These are phyloP conservation scores for Tylopilus rubrobrunneus DNA, from an alignment of 768 basidiomycete species.

Conservation along the genomic window DNA sequence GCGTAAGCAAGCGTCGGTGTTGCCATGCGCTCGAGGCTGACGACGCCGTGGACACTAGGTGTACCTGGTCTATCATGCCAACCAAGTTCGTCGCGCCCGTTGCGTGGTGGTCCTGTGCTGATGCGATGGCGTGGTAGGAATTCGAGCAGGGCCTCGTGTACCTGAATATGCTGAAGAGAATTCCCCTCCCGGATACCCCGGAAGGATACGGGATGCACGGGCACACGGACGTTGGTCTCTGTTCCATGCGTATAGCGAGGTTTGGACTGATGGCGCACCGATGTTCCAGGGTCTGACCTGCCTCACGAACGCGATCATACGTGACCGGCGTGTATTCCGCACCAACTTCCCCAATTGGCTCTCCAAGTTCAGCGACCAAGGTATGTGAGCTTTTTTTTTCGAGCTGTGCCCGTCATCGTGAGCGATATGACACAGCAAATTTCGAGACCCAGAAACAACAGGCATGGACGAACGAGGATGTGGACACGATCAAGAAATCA, in stretches of 20 bases:
- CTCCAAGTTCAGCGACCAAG: neutral
- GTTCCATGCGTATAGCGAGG: neutral
- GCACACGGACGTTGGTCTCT: neutral
- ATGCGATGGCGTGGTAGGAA: neutral
- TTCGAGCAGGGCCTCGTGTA: neutral
- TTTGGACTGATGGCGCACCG: neutral
- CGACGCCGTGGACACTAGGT: neutral
- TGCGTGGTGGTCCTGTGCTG: neutral
- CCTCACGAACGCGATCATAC: neutral
- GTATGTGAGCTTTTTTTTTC: neutral
- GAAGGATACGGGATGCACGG: neutral
- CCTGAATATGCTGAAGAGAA: neutral
- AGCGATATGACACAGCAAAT: neutral
- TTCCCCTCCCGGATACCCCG: neutral
- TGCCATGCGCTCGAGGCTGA: neutral
- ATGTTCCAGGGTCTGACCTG: neutral
- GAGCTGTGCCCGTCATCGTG: neutral
- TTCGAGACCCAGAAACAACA: neutral
- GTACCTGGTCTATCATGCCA: neutral
- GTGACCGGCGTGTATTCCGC: constrained; percentile 1
- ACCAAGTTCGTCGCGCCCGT: neutral
- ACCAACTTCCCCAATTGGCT: neutral
- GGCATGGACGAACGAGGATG: neutral
- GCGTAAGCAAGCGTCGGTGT: neutral
- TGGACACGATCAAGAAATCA: neutral